Conservation (phyloP, 768 basidiomycete species). For the Leccinellum luteum region DNA sequence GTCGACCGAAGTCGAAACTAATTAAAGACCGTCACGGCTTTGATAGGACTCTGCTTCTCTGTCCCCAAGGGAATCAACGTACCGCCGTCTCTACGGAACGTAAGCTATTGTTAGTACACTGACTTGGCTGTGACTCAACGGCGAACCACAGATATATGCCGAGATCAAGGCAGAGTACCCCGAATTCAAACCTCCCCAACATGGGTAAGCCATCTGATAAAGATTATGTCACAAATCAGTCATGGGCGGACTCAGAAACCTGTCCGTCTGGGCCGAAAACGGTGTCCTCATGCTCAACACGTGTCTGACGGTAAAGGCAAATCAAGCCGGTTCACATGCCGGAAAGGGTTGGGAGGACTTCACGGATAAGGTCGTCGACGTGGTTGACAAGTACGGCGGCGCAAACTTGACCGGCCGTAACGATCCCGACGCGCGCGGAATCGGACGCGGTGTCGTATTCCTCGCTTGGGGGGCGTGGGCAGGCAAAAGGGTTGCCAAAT, state of each 20-base stretch:
- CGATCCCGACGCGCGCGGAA: constrained; percentile 41
- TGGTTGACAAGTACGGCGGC: constrained; percentile 74
- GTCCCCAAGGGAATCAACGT: constrained; percentile 73
- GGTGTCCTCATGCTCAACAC: constrained; percentile 93
- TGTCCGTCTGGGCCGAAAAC: constrained; percentile 75
- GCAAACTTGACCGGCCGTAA: constrained; percentile 52
- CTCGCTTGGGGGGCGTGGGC: constrained; percentile 92
- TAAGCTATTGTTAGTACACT: constrained; percentile 33
- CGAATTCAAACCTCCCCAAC: constrained; percentile 71
- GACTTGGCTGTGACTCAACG: constrained; percentile 10
- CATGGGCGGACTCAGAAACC: constrained; percentile 50
- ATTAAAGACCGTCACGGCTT: constrained; percentile 2
- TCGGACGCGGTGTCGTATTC: constrained; percentile 78
- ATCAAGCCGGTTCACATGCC: constrained; percentile 75
- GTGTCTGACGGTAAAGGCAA: constrained; percentile 82
- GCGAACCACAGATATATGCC: constrained; percentile 66
- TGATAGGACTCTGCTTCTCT: constrained; percentile 80
- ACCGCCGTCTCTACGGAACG: constrained; percentile 84
- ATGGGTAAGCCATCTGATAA: constrained; percentile 61
- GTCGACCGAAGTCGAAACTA: constrained; percentile 9
- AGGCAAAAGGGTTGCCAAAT: constrained; percentile 72
- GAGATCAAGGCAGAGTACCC: constrained; percentile 85
- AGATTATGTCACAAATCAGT: constrained; percentile 8
- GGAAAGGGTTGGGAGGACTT: constrained; percentile 90
- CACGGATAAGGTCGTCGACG: constrained; percentile 77